These are phyloP conservation scores for Penicillium dipodomyicola DNA, from an alignment of 495 filamentous ascomycete genomes.

Conservation along the genomic window DNA sequence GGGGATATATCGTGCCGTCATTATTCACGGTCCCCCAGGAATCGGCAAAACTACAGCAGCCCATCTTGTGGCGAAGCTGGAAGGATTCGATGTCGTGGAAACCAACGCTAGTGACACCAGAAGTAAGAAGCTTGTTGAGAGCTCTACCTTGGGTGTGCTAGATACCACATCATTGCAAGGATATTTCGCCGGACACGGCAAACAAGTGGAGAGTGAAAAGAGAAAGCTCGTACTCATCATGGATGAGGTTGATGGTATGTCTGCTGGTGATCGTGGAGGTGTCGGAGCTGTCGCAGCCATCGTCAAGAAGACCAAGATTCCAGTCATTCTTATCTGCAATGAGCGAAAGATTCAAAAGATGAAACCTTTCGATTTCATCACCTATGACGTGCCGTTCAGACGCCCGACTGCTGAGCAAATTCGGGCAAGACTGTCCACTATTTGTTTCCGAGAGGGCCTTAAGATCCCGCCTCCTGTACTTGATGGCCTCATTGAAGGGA, in stretches of 20 bases:
- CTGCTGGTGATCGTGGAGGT: constrained; percentile 91
- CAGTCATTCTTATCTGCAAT: constrained; percentile 97
- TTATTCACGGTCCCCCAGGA: constrained; percentile 91
- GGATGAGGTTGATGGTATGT: constrained; percentile 99
- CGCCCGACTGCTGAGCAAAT: constrained; percentile 88
- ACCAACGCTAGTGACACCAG: constrained; percentile 96
- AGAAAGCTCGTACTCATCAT: constrained; percentile 95
- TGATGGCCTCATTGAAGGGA: constrained; percentile 92
- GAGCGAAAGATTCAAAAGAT: constrained; percentile 91
- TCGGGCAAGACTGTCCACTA: constrained; percentile 84
- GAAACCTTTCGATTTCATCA: constrained; percentile 89
- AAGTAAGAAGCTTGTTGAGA: constrained; percentile 95
- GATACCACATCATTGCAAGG: constrained; percentile 91
- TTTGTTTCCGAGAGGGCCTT: constrained; percentile 86
- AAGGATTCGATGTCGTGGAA: constrained; percentile 91
- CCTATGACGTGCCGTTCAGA: constrained; percentile 80
- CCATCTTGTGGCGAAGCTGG: constrained; percentile 87
- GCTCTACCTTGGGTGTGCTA: constrained; percentile 78
- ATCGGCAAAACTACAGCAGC: constrained; percentile 98
- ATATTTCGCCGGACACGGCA: constrained; percentile 83
- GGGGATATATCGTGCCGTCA: constrained; percentile 76
- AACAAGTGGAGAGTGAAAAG: constrained; percentile 74
- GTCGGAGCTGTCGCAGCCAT: constrained; percentile 91
- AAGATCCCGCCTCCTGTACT: constrained; percentile 85
- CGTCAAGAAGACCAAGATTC: constrained; percentile 91